Base-by-base conservation (phyloP, 495 filamentous ascomycete genomes). In the Penicillium dipodomyicola region DNA sequence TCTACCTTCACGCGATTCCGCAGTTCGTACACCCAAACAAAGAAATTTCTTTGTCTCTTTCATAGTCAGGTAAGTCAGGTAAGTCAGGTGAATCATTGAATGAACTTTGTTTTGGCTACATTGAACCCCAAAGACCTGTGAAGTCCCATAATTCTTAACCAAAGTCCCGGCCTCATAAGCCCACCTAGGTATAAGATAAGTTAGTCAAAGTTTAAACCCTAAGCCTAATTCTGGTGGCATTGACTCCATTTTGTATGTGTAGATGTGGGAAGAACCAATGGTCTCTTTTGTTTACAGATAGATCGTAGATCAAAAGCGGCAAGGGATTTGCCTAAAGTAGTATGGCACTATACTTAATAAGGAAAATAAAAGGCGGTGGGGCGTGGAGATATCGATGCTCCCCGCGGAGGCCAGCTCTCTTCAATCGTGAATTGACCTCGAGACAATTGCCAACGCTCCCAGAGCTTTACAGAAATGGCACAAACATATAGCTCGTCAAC, bases 401-500 rank as follows among this genome's bases (percentile, higher is more conserved):
- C 43, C 52, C 52, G 52, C 52, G 52, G 52, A 54, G 52, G 52
- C 42, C 42, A 54, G 52, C 52, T 45, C 52, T 37, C 41, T 39
- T 35, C 35, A 19, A 19, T 1, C 1, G 2, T 19, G 8, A 52
- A 41, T 20, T 39, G 32, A 41, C 7, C 15, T 41, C 5, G 23
- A 40, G 11, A 52, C 22, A n/a, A 51, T n/a, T 12, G 27, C 17
- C 27, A 30, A 47, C 17, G 27, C 25, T 29, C 14, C 7, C 14
- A 20, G 14, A 20, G 23, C 43, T 22, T 4, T 3, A 41, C 39
- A 17, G 14, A 17, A 32, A 69, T 69, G 67, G 35, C 62, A 15
- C 52, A 60, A 59, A 56, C 49, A 46, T 59, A 62, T 35, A 57
- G 47, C 59, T 62, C 60, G 20, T 60, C 58, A 9, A 35, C 50